A percentile compares a stretch with the other conserved stretches of the same genome.
These are phyloP conservation scores for Lactuca sativa DNA, from an alignment of 129 eudicot genomes.

Conservation along the genomic window DNA sequence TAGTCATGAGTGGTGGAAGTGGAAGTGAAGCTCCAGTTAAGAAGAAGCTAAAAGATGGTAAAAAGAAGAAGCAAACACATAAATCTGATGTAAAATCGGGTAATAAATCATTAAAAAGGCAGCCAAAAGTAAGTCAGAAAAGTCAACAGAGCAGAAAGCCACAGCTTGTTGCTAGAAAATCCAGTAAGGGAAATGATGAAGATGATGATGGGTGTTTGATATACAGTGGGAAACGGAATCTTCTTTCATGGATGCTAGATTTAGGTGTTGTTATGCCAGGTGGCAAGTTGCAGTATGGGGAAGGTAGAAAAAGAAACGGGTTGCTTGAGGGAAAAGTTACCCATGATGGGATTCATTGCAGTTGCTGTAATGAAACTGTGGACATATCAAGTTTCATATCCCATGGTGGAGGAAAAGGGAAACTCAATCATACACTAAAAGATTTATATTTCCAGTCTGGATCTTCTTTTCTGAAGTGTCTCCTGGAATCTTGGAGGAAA, in stretches of 20 bases:
- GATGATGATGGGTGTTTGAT: constrained; percentile 43
- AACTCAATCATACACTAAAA: constrained; percentile 32
- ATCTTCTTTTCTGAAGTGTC: constrained; percentile 50
- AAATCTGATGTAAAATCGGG: constrained; percentile 6
- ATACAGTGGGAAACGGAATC: constrained; percentile 53
- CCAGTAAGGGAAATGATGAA: constrained; percentile 41
- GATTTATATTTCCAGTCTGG: constrained; percentile 54
- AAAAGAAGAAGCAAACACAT: constrained; percentile 23
- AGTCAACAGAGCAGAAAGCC: constrained; percentile 44
- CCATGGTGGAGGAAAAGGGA: constrained; percentile 58
- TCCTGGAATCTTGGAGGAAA: constrained; percentile 68
- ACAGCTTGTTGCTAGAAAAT: constrained; percentile 63
- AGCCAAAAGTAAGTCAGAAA: constrained; percentile 33
- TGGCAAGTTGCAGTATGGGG: constrained; percentile 52
- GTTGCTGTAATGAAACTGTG: constrained; percentile 51
- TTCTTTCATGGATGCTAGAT: constrained; percentile 90
- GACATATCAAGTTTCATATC: constrained; percentile 47
- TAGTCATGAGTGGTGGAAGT: constrained; percentile 4
- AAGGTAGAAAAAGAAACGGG: constrained; percentile 31
- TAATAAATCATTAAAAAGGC: constrained; percentile 22
- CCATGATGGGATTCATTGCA: constrained; percentile 72
- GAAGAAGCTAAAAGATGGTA: constrained; percentile 24
- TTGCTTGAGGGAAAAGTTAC: constrained; percentile 64
- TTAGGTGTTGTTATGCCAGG: constrained; percentile 51
- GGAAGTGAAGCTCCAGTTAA: constrained; percentile 5